Conservation (phyloP, 2,329 filamentous ascomycete genomes). For the Tolypocladium endophyticum region DNA sequence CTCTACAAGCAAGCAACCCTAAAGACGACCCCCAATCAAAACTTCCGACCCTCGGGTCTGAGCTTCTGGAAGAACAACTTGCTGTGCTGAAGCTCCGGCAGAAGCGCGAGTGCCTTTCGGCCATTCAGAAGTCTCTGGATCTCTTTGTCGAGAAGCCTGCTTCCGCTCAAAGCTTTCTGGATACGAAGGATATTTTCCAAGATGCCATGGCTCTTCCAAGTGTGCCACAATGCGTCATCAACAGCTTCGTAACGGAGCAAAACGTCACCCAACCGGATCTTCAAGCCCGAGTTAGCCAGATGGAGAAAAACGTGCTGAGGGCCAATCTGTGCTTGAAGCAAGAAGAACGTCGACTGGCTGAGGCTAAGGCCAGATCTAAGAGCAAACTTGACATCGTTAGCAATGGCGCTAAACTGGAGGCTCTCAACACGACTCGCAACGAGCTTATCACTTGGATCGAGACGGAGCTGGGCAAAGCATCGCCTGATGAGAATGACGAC, state of each 20-base stretch:
- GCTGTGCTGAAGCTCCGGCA: conserved; percentile 38
- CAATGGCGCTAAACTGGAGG: conserved; percentile 34
- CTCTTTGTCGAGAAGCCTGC: conserved; percentile 40
- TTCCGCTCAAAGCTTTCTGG: conserved; percentile 37
- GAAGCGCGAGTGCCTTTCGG: conserved; percentile 38
- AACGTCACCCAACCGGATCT: conserved; percentile 29
- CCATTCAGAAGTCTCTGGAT: conserved; percentile 41
- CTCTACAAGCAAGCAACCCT: conserved; percentile 15
- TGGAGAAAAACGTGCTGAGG: conserved; percentile 49
- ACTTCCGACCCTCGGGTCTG: conserved; percentile 6
- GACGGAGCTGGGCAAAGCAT: conserved; percentile 45
- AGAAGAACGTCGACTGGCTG: conserved; percentile 44
- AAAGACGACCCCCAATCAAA: conserved; percentile 10
- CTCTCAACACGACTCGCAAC: conserved; percentile 44
- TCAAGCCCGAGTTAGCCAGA: conserved; percentile 33
- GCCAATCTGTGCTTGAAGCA: conserved; percentile 45
- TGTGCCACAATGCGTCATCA: conserved; percentile 41
- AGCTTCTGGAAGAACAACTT: conserved; percentile 38
- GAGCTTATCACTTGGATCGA: conserved; percentile 58
- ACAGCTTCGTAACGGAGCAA: conserved; percentile 34
- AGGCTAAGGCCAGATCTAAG: conserved; percentile 29
- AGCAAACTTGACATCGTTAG: conserved; percentile 24
- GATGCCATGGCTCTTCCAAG: conserved; percentile 32
- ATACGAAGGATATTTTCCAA: conserved; percentile 35
- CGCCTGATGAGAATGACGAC: conserved; percentile 22